phyloP scores from a whole-genome alignment of 805 yeast species.

The Zygosaccharomyces lentus region DNA sequence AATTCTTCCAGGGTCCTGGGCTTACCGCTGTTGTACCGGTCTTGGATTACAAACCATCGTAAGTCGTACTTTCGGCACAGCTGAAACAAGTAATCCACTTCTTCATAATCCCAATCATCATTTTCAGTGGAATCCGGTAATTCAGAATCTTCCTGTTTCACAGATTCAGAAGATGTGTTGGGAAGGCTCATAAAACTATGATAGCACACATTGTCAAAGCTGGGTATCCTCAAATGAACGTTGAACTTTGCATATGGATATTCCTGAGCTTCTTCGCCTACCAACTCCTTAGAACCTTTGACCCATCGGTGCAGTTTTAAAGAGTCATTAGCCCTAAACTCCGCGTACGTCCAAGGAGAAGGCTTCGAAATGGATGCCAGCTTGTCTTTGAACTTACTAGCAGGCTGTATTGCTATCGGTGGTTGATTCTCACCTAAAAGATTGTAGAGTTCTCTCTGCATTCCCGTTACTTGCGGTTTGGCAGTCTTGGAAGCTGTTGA shows the following conservation, averaged over 20 bases:
- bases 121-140: conserved; percentile 13
- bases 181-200: conserved; percentile 44
- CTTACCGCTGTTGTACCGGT: conserved; percentile 42
- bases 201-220: conserved; percentile 59
- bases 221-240: conserved; percentile 64
- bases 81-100: conserved; percentile 74
- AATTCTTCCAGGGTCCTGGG: conserved; percentile 67
- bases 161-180: conserved; percentile 21
- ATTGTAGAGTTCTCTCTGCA: conserved; percentile 85
- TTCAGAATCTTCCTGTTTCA: conserved; percentile 15
- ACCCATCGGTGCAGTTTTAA: conserved; percentile 80
- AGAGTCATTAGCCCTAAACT: conserved; percentile 55
- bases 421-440: conserved; percentile 91
- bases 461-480: conserved; percentile 49
- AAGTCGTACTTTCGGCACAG: conserved; percentile 50
- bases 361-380: conserved; percentile 58
- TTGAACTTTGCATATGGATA: conserved; percentile 73
- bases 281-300: conserved; percentile 55
- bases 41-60: conserved; percentile 64
- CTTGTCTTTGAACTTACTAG: conserved; percentile 57
- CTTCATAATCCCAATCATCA: conserved; percentile 63
- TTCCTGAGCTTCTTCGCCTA: conserved; percentile 33
- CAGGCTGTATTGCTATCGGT: conserved; percentile 55
- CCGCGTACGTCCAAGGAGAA: conserved; percentile 75
- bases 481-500: conserved; percentile 13